Base-by-base conservation (phyloP, 2,329 filamentous ascomycete genomes). In the Microdochium paspali region DNA sequence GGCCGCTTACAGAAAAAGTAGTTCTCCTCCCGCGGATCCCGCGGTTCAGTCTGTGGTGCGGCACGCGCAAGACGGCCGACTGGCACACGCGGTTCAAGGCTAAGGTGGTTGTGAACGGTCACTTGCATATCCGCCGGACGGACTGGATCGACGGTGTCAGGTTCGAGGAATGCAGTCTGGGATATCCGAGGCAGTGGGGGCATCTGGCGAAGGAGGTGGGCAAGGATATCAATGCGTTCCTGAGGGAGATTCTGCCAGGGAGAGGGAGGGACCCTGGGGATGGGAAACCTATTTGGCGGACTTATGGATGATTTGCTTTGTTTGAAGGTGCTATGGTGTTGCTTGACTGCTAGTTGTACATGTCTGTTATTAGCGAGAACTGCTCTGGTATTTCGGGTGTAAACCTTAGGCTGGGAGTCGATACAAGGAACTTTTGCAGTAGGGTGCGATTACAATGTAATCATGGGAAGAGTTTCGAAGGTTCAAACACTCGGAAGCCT, bases 21-120 rank as follows among this genome's bases (percentile, higher is more conserved):
- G 56, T 67, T 1, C 57, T 49, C 44, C 63, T 67, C 45, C 62
- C 61, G 10, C 48, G 53, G 4, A 58, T 64, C 44, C 65, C 65
- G 26, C 54, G 64, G n/a, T 67, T 67, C 54, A 61, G 56, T 26
- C 53, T 66, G 20, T 67, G 65, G 65, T 66, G 65, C 54, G 65
- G 65, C n/a, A 66, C 62, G 5, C 61, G 54, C 50, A 50, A 53
- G 39, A 67, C 65, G 13, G 54, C 58, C 32, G 60, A 63, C 50
- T 67, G 65, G 65, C 63, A 65, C 52, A 55, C 45, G 49, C 51
- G 59, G 6, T 66, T 65, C 53, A 49, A 51, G 24, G 63, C 64
- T 7, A 61, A 60, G 43, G 65, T 65, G 6, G 65, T 66, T 3
- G 59, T 67, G 3, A 61, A 58, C 12, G 65, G 65, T 0, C 64